Evolutionary conservation across 495 filamentous ascomycete species (phyloP), one percentile per base, ranked within the genome.

Genomic region (Platismatia glauca): DNA sequence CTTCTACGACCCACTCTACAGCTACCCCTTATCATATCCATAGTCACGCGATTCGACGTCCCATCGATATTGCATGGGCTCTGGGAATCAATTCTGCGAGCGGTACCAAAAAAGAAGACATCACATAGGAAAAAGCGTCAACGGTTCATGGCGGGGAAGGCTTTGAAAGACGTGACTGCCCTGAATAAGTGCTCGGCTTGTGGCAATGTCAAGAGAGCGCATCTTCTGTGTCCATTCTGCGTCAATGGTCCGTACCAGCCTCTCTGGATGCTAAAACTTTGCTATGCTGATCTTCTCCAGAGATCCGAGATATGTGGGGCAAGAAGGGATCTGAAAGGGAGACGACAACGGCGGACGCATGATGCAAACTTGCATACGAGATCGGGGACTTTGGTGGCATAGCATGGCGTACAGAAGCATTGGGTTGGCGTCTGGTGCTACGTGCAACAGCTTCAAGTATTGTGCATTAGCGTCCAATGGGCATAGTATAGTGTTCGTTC

Each of bases 51-150:
- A 7, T 57, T 66, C n/a, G 50, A 55, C 37, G 66, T 86, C 16
- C 82, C 84, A 1, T 78, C 76, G 12, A 67, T 94, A 5, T 72
- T 95, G 22, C 81, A 81, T 53, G 89, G 85, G 43, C 81, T 99
- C 64, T 97, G 93, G 89, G 95, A 96, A 64, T 90, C 88, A 3
- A 82, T 97, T 43, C 84, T 99, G 39, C 85, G 86, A 65, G 94
- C 94, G 6, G 94, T 96, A 8, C 94, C 94, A 13, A 99, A 99
- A 82, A 97, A 96, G 77, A 99, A 97, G 84, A 95, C 91, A 13
- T 96, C 93, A 31, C 89, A 99, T 74, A 90, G 89, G 81, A 97
- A 95, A 81, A 95, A 89, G 78, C 86, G 94, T 65, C 86, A 90
- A 69, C 82, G 95, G 68, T 90, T 93, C 67, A 86, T 97, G 84